Conservation (phyloP, 2,329 filamentous ascomycete species). For the Didymella keratinophila region DNA sequence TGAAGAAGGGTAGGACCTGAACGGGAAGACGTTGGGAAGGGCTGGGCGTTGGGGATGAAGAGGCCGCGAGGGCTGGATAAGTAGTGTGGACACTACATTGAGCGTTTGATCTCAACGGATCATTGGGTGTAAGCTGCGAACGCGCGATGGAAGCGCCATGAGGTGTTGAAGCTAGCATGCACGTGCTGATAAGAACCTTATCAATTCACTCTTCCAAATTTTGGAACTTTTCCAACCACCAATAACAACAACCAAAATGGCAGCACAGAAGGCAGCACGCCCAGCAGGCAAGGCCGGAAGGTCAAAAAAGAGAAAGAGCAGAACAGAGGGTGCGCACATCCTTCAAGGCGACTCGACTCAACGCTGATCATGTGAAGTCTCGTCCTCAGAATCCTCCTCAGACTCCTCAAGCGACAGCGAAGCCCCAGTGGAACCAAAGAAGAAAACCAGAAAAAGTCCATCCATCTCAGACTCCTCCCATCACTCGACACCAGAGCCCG, state of each 20-base stretch:
- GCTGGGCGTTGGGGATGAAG: too few species aligned
- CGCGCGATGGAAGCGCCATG: too few species aligned
- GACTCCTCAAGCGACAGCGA: slow-evolving; percentile 42
- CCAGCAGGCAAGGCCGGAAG: slow-evolving; percentile 33
- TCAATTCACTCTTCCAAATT: slow-evolving; percentile 32
- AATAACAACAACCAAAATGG: slow-evolving; percentile 31
- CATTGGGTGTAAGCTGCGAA: too few species aligned
- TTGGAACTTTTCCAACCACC: slow-evolving; percentile 27
- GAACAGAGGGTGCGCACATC: slow-evolving; percentile 40
- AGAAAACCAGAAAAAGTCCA: slow-evolving; percentile 22
- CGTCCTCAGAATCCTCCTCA: slow-evolving; percentile 44
- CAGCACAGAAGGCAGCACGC: slow-evolving; percentile 27
- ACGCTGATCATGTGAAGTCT: slow-evolving; percentile 33
- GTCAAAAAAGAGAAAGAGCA: slow-evolving; percentile 41
- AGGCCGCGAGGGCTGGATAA: too few species aligned
- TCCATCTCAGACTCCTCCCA: slow-evolving; percentile 1
- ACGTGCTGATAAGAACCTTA: slow-evolving; percentile 41
- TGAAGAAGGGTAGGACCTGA: too few species aligned
- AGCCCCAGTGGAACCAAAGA: slow-evolving; percentile 30
- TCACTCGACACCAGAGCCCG: slow-evolving; percentile 8
- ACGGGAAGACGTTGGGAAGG: too few species aligned
- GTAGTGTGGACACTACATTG: too few species aligned
- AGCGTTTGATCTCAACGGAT: too few species aligned
- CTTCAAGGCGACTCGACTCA: too few species aligned
- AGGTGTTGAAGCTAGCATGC: slow-evolving; percentile 12